A percentile compares a stretch with the other conserved stretches of the same genome.
Evolutionary conservation across 2,329 filamentous ascomycete genomes (phyloP).

Genomic region (Trichophyton schoenleinii): DNA sequence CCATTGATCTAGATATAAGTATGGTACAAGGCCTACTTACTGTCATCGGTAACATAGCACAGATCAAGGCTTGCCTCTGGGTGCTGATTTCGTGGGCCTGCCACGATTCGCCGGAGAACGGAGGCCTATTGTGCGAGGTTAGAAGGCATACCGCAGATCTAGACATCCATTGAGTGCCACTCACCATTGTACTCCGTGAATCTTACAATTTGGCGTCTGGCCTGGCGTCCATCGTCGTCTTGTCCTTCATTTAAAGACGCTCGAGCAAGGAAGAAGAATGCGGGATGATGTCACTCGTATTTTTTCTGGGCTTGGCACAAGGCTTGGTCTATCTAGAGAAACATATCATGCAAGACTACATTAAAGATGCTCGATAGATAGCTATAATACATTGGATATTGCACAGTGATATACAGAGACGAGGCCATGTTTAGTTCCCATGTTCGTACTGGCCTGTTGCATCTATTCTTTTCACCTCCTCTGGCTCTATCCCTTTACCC

Average conservation of each 20-base stretch:
- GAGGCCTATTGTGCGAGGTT: constrained; percentile 42
- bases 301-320: neutral
- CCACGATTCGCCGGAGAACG: constrained; percentile 79
- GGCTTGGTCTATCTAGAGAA: neutral
- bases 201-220: neutral
- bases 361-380: neutral
- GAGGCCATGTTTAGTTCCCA: neutral
- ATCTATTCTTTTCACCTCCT: neutral
- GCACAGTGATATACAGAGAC: neutral
- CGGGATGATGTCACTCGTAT: neutral
- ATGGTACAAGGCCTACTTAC: constrained; percentile 17
- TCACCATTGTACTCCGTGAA: neutral
- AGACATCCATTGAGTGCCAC: neutral
- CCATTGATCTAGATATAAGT: neutral
- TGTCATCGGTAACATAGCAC: constrained; percentile 85
- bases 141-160: neutral
- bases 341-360: neutral
- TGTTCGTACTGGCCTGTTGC: neutral
- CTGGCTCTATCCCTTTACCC: neutral
- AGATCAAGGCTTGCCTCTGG: constrained; percentile 81
- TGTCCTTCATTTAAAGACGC: neutral
- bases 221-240: neutral
- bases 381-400: neutral
- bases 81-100: constrained; percentile 71
- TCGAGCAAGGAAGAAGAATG: neutral